Evolutionary conservation across 2,329 filamentous ascomycete species (phyloP).

Genomic region (Colletotrichum nymphaeae): DNA sequence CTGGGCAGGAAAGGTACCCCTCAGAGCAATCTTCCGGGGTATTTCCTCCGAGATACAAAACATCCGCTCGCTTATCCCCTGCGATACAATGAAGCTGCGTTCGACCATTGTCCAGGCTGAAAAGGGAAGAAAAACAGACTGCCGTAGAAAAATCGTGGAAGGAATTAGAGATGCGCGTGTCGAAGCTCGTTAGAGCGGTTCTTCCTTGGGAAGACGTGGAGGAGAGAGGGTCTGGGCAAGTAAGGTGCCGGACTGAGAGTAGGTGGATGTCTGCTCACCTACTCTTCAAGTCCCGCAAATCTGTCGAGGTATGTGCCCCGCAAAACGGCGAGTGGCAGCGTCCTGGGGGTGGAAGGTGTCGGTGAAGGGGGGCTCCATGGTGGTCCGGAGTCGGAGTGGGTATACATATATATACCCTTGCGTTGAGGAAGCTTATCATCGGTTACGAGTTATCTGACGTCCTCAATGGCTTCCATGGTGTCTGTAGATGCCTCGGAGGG

Average conservation of each 20-base stretch:
- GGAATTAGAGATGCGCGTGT: neutral
- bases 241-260: neutral
- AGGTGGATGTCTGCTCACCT: neutral
- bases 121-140: neutral
- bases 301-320: neutral
- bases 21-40: neutral
- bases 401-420: too few species aligned
- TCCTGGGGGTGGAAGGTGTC: neutral
- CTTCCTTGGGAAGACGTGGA: neutral
- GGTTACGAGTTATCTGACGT: neutral
- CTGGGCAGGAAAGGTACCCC: neutral
- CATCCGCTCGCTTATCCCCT: too few species aligned
- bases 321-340: neutral
- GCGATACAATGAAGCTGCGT: neutral
- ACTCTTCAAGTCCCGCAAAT: neutral
- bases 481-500: conserved; percentile 1
- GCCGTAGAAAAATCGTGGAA: neutral
- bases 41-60: neutral
- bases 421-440: neutral
- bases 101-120: neutral
- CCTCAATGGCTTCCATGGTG: conserved; percentile 4
- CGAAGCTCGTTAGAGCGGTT: neutral
- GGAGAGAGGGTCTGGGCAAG: neutral
- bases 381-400: neutral
- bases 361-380: neutral